Conservation (phyloP, 345 rosid genomes). For the Melaleuca quinquenervia region DNA sequence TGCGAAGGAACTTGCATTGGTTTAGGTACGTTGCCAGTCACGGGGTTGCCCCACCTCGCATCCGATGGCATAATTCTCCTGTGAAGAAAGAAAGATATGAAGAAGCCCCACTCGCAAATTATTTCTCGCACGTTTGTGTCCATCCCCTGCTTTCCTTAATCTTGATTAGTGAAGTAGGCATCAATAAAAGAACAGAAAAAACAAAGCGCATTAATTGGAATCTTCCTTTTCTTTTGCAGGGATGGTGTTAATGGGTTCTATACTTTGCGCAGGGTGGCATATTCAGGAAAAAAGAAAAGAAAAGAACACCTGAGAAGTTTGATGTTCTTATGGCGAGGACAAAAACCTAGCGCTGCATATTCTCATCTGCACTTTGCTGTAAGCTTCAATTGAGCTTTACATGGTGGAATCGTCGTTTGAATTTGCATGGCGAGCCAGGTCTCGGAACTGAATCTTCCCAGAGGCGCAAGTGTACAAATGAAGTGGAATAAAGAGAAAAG, state of each 20-base stretch:
- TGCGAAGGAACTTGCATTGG: background rate
- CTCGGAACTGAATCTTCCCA: background rate
- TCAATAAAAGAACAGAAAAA: background rate
- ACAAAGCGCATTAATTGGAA: background rate
- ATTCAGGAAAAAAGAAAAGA: background rate
- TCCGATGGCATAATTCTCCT: background rate
- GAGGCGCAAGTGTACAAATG: background rate
- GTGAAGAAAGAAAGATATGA: background rate
- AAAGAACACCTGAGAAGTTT: background rate
- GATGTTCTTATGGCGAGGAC: background rate
- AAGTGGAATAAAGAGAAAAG: conserved; percentile 5
- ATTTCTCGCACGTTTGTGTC: background rate
- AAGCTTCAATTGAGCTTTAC: background rate
- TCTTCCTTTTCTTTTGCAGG: background rate
- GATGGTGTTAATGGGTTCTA: background rate
- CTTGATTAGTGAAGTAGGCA: background rate
- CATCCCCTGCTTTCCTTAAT: background rate
- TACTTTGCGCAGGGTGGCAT: background rate
- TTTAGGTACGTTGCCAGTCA: background rate
- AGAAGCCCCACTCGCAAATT: background rate
- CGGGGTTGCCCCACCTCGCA: background rate
- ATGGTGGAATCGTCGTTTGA: background rate
- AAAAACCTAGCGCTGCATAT: background rate
- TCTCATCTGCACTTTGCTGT: background rate
- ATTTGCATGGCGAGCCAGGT: background rate